These are phyloP conservation scores for Asclepias syriaca DNA, from an alignment of 257 asterid genomes.

Conservation along the genomic window DNA sequence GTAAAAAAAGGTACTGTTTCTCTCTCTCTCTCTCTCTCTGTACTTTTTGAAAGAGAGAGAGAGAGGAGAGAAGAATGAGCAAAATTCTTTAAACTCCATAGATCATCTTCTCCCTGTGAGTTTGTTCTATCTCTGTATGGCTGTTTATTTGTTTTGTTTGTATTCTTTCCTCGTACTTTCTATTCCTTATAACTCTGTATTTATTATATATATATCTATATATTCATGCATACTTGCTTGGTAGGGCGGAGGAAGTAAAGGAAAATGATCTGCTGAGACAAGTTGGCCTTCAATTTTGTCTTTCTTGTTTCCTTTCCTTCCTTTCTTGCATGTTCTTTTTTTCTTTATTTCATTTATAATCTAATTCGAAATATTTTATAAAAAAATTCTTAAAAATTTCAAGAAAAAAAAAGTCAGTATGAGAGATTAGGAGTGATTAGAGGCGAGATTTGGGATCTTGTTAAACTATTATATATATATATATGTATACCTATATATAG, in stretches of 20 bases:
- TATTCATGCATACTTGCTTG: constrained; percentile 3
- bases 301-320: neutral
- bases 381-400: too few relatives aligned
- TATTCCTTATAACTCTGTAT: neutral
- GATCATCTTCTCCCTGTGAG: neutral
- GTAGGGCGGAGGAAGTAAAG: neutral
- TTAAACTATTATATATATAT: constrained; percentile 4
- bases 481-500: too few relatives aligned
- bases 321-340: neutral
- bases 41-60: neutral
- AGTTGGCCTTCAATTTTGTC: constrained; percentile 14
- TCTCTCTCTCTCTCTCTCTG: too few relatives aligned
- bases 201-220: too few relatives aligned
- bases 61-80: neutral
- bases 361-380: too few relatives aligned
- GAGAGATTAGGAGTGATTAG: constrained; percentile 37
- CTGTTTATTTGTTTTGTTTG: neutral
- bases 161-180: constrained; percentile 33
- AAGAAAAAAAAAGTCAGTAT: neutral
- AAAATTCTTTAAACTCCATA: neutral
- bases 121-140: neutral
- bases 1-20: neutral
- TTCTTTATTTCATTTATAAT: neutral
- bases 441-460: constrained; percentile 51
- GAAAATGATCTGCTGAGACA: constrained; percentile 1